Conservation (phyloP, 371 early-diverging fungal genomes). For the Lichtheimia ornata region DNA sequence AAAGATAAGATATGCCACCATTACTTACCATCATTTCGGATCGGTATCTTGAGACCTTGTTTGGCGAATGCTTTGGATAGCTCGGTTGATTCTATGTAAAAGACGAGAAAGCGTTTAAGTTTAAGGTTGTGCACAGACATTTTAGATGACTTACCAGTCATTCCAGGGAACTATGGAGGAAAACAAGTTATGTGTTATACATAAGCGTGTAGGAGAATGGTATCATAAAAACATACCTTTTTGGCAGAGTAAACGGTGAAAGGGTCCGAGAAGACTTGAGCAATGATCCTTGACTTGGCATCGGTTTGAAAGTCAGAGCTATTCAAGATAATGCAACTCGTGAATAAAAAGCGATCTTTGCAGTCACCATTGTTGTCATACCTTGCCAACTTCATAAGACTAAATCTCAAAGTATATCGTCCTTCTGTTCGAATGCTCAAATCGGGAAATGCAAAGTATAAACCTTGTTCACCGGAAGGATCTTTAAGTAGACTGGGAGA, state of each 20-base stretch:
- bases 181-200: background rate
- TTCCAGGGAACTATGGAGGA: conserved; percentile 54
- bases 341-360: background rate
- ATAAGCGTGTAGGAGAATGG: background rate
- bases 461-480: conserved; percentile 71
- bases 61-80: conserved; percentile 88
- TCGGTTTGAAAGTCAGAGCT: conserved; percentile 56
- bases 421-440: conserved; percentile 89
- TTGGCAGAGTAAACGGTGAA: conserved; percentile 66
- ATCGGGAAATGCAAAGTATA: conserved; percentile 93
- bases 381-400: conserved; percentile 51
- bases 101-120: background rate
- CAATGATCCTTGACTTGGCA: conserved; percentile 58
- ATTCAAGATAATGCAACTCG: background rate
- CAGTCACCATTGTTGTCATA: conserved; percentile 5
- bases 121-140: background rate
- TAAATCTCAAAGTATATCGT: conserved; percentile 78
- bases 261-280: conserved; percentile 58
- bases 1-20: background rate
- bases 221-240: conserved; percentile 29
- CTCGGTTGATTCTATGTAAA: conserved; percentile 78
- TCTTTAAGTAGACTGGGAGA: conserved; percentile 78
- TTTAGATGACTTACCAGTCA: conserved; percentile 48
- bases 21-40: conserved; percentile 75
- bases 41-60: conserved; percentile 92